Percentiles rank a stretch among this genome's conserved stretches.
These are phyloP conservation scores for Hymenoscyphus fructigenus DNA, from an alignment of 2,329 filamentous ascomycete genomes.

Conservation along the genomic window DNA sequence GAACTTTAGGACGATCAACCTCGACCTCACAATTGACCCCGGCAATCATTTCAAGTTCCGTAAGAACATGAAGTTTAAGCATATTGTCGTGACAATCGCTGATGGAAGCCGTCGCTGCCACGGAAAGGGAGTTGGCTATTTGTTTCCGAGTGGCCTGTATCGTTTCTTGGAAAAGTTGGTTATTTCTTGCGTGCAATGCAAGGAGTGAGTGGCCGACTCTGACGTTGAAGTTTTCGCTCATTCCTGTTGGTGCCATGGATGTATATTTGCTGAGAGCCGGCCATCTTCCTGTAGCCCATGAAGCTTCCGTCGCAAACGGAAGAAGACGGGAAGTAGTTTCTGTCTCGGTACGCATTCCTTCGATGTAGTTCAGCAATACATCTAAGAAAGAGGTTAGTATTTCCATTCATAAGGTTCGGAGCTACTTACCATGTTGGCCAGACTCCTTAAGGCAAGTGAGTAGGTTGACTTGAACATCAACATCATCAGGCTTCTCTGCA, in stretches of 20 bases:
- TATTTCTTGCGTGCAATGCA: slow-evolving; percentile 54
- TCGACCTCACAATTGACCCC: slow-evolving; percentile 42
- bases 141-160: slow-evolving; percentile 67
- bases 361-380: slow-evolving; percentile 81
- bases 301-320: slow-evolving; percentile 84
- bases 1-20: slow-evolving; percentile 38
- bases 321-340: slow-evolving; percentile 62
- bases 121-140: slow-evolving; percentile 72
- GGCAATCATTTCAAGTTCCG: slow-evolving; percentile 80
- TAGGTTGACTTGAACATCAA: slow-evolving; percentile 77
- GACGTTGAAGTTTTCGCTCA: slow-evolving; percentile 73
- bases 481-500: slow-evolving; percentile 72
- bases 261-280: slow-evolving; percentile 69
- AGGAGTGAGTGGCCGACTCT: slow-evolving; percentile 69
- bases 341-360: slow-evolving; percentile 60
- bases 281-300: slow-evolving; percentile 88
- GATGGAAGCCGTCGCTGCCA: slow-evolving; percentile 75
- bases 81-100: slow-evolving; percentile 82
- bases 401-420: not conserved
- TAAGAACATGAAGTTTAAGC: slow-evolving; percentile 81
- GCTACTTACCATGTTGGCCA: slow-evolving; percentile 77
- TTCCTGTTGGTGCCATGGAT: slow-evolving; percentile 44
- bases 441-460: slow-evolving; percentile 89
- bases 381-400: slow-evolving; percentile 50
- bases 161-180: slow-evolving; percentile 51